Base-by-base conservation (phyloP, 345 rosid species). In the Microcos paniculata region DNA sequence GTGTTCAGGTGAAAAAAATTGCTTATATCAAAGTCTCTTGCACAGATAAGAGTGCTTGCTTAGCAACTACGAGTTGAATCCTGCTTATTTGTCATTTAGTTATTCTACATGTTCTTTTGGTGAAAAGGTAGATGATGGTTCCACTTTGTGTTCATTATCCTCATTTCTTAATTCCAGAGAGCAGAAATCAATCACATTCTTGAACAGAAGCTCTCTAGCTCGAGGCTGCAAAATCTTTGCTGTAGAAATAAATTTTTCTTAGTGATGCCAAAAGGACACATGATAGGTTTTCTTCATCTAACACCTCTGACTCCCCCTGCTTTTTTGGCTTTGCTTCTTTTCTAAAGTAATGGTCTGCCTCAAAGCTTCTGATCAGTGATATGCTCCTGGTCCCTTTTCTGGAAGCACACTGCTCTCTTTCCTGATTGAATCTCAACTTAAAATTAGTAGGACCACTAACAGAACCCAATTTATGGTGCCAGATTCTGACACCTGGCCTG, bases 1-100 rank as follows among this genome's bases (percentile, higher is more conserved):
- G 85, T 90, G 40, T 93, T 93, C 87, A 91, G 99, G 99, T 91
- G 78, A 76, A 42, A 43, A 2, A 42, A 61, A 16, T 24, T 43
- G 69, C 31, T 38, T 33, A 48, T 64, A 76, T 16, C 28, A 38
- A 46, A 66, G 55, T 43, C 12, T 43, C 48, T 66, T 23, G 4
- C n/a, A 14, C 5, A 24, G n/a, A 43, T 40, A 43, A 68, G 4
- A 57, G 45, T 58, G n/a, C 69, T 55, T 30, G 30, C 61, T 46
- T 70, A 46, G 40, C 33, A 72, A 35, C 62, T 35, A 11, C 51
- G 18, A 48, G 15, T 46, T 46, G 16, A 46, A 40, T 18, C 26
- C n/a, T 35, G 35, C 59, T 51, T 45, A 31, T 70, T 31, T 51
- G 4, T 70, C 26, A 35, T 62, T 70, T 49, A 31, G 45, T 35